Conservation (phyloP, 2,329 filamentous ascomycete genomes). For the Colletotrichum graminicola region DNA sequence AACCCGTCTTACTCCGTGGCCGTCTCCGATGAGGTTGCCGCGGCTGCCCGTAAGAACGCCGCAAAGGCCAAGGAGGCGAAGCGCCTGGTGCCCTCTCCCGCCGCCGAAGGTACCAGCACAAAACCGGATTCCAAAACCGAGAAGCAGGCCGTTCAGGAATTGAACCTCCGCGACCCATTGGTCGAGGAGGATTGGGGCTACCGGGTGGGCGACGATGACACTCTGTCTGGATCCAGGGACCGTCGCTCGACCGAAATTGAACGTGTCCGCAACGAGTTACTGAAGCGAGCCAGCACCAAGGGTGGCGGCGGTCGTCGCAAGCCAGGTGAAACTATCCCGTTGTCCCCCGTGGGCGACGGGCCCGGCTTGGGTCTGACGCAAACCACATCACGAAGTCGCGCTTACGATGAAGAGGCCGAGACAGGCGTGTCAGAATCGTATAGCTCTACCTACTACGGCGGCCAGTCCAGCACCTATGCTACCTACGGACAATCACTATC, state of each 20-base stretch:
- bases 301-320: conserved; percentile 63
- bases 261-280: conserved; percentile 52
- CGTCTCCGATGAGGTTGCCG: conserved; percentile 75
- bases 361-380: conserved; percentile 46
- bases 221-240: conserved; percentile 48
- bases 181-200: conserved; percentile 55
- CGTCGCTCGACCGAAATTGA: conserved; percentile 54
- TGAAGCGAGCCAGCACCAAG: conserved; percentile 58
- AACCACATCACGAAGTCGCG: conserved; percentile 50
- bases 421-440: conserved; percentile 48
- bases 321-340: conserved; percentile 60
- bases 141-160: conserved; percentile 57
- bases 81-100: conserved; percentile 70
- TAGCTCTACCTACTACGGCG: conserved; percentile 47
- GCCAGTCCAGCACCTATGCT: conserved; percentile 41
- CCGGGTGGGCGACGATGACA: conserved; percentile 52
- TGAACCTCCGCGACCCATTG: conserved; percentile 57
- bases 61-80: conserved; percentile 71
- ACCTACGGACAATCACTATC: conserved; percentile 33
- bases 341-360: conserved; percentile 48
- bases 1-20: conserved; percentile 87
- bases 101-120: conserved; percentile 43
- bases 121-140: conserved; percentile 51
- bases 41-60: conserved; percentile 70
- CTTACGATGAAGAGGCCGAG: conserved; percentile 60